Evolutionary conservation across 208 protist species (phyloP).

Genomic region (Vickermania spadyakhi): DNA sequence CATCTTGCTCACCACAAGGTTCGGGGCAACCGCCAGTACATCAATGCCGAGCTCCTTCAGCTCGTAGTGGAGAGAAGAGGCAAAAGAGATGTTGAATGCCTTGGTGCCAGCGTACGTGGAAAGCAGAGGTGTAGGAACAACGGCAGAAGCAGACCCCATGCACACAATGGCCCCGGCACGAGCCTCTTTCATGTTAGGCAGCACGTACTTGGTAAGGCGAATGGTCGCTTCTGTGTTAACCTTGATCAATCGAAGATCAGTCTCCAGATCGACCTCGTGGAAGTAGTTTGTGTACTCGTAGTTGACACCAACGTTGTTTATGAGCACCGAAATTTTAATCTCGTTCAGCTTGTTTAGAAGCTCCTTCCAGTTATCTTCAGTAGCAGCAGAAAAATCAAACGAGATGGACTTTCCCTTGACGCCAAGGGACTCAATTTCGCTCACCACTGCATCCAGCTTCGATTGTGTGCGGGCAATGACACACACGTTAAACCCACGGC

Average conservation of each 20-base stretch:
- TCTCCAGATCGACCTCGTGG: constrained; percentile 54
- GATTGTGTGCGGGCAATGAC: constrained; percentile 81
- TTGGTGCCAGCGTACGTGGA: constrained; percentile 84
- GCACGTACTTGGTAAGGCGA: constrained; percentile 77
- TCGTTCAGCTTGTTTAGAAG: constrained; percentile 45
- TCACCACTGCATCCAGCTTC: constrained; percentile 74
- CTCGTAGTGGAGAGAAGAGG: constrained; percentile 50
- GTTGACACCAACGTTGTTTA: constrained; percentile 93
- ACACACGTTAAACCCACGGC: constrained; percentile 87
- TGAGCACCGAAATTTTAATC: constrained; percentile 50
- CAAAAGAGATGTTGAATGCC: constrained; percentile 73
- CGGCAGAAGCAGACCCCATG: constrained; percentile 57
- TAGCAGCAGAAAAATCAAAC: constrained; percentile 76
- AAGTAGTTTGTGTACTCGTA: constrained; percentile 90
- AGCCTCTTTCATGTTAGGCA: constrained; percentile 62
- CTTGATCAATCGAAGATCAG: constrained; percentile 67
- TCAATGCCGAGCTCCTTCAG: constrained; percentile 48
- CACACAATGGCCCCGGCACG: constrained; percentile 68
- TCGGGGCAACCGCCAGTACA: constrained; percentile 59
- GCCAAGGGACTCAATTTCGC: constrained; percentile 43
- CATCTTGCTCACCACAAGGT: constrained; percentile 76
- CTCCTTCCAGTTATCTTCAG: constrained; percentile 33
- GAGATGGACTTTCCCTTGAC: constrained; percentile 71
- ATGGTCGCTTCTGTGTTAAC: constrained; percentile 83
- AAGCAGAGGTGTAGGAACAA: constrained; percentile 60